Conservation (phyloP, 371 early-diverging fungal genomes). For the Mucor racemosus region DNA sequence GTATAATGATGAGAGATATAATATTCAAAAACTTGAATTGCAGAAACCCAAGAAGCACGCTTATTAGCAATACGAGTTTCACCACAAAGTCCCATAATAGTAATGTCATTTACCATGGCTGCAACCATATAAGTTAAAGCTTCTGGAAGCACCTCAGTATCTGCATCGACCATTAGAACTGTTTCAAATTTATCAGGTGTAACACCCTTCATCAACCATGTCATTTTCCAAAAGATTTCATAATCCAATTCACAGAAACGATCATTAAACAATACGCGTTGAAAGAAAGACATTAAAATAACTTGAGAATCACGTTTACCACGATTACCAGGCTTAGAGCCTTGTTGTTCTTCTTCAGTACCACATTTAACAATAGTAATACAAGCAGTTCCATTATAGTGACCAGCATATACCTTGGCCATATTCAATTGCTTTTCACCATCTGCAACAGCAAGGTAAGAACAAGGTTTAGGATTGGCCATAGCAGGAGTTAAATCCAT, state of each 20-base stretch:
- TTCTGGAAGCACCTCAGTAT: constrained; percentile 85
- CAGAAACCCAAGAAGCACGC: constrained; percentile 68
- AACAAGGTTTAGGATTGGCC: constrained; percentile 62
- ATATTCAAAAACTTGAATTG: constrained; percentile 90
- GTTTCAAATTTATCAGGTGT: constrained; percentile 91
- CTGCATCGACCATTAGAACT: constrained; percentile 98
- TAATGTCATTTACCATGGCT: constrained; percentile 83
- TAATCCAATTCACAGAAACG: constrained; percentile 94
- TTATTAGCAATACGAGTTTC: constrained; percentile 90
- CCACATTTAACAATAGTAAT: constrained; percentile 68
- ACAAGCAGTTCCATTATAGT: constrained; percentile 86
- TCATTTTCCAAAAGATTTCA: constrained; percentile 93
- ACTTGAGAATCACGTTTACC: constrained; percentile 99
- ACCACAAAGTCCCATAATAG: constrained; percentile 87
- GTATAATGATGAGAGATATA: constrained; percentile 94
- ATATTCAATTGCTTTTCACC: constrained; percentile 93
- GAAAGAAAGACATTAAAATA: constrained; percentile 96
- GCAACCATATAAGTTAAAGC: constrained; percentile 81
- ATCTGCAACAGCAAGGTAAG: constrained; percentile 91
- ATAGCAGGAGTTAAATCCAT: constrained; percentile 63
- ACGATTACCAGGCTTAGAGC: constrained; percentile 89
- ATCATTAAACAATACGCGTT: constrained; percentile 90
- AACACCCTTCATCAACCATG: constrained; percentile 76
- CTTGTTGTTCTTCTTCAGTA: constrained; percentile 36
- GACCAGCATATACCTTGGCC: constrained; percentile 94